phyloP scores from a whole-genome alignment of 176 grass and related monocot species.

The Stipa capillata region DNA sequence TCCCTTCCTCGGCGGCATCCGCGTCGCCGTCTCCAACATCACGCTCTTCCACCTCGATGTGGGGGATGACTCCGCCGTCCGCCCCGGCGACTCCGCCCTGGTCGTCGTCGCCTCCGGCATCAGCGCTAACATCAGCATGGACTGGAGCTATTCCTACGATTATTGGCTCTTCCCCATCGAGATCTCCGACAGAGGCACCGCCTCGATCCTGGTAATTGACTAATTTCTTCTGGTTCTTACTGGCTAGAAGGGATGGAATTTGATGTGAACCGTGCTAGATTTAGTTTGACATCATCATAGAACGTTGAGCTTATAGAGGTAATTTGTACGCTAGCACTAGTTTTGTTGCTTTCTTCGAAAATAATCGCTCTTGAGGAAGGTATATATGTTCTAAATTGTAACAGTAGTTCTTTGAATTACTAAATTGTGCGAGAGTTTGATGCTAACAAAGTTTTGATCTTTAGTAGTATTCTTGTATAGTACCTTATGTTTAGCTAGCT shows the following conservation, averaged over 20 bases:
- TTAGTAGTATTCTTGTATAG: not conserved
- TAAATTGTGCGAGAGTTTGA: not conserved
- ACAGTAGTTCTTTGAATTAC: not conserved
- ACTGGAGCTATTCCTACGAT: constrained; percentile 68
- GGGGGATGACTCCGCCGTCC: constrained; percentile 38
- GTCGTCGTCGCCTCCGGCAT: constrained; percentile 62
- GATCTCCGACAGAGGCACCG: constrained; percentile 54
- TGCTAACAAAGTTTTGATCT: not conserved
- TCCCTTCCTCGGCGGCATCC: constrained; percentile 51
- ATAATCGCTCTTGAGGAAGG: not conserved
- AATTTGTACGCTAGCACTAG: not conserved
- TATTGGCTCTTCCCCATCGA: constrained; percentile 49
- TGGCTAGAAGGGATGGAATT: not conserved
- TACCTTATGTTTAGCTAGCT: not conserved
- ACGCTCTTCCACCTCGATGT: constrained; percentile 66
- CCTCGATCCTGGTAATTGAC: constrained; percentile 56
- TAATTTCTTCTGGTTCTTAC: not conserved
- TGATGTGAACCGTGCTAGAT: constrained; percentile 12
- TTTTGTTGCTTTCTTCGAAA: not conserved
- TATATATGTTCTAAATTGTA: not conserved
- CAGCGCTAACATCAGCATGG: constrained; percentile 65
- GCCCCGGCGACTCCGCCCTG: constrained; percentile 36
- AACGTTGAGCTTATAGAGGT: not conserved
- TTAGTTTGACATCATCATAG: not conserved
- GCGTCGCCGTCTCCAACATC: constrained; percentile 51